These are phyloP conservation scores for Phragmites australis DNA, from an alignment of 176 grass and related monocot species.

Conservation along the genomic window DNA sequence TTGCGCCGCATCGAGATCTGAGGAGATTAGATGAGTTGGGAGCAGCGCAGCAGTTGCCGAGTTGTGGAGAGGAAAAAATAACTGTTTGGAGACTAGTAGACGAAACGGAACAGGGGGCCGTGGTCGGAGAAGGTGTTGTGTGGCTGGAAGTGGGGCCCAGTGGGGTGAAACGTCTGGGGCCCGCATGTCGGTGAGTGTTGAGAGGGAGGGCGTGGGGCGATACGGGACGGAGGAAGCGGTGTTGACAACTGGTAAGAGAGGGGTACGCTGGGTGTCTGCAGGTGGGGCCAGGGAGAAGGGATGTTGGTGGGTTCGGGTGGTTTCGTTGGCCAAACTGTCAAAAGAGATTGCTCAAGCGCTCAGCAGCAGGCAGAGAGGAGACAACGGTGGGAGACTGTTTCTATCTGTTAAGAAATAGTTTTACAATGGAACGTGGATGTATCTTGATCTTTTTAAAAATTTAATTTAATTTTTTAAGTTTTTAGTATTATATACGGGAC, in stretches of 20 bases:
- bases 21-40: not conserved
- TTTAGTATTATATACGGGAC: too few relatives aligned
- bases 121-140: slow-evolving; percentile 21
- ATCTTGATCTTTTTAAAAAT: too few relatives aligned
- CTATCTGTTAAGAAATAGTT: too few relatives aligned
- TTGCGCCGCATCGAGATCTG: slow-evolving; percentile 66
- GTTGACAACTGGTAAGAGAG: not conserved
- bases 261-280: not conserved
- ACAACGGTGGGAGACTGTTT: too few relatives aligned
- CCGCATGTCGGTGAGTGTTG: not conserved
- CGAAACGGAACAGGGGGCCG: slow-evolving; percentile 17
- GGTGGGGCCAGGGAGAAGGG: not conserved
- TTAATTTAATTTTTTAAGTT: too few relatives aligned
- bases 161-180: not conserved
- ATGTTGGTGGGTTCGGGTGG: not conserved
- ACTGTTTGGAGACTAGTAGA: not conserved
- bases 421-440: too few relatives aligned
- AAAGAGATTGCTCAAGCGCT: too few relatives aligned
- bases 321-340: too few relatives aligned
- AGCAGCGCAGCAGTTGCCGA: slow-evolving; percentile 32
- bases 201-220: not conserved
- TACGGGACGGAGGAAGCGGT: slow-evolving; percentile 37
- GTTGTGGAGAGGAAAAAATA: not conserved
- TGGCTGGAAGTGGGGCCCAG: slow-evolving; percentile 34
- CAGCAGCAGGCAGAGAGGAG: too few relatives aligned